phyloP scores from a whole-genome alignment of 106 monocot species.

The Hemerocallis citrina region DNA sequence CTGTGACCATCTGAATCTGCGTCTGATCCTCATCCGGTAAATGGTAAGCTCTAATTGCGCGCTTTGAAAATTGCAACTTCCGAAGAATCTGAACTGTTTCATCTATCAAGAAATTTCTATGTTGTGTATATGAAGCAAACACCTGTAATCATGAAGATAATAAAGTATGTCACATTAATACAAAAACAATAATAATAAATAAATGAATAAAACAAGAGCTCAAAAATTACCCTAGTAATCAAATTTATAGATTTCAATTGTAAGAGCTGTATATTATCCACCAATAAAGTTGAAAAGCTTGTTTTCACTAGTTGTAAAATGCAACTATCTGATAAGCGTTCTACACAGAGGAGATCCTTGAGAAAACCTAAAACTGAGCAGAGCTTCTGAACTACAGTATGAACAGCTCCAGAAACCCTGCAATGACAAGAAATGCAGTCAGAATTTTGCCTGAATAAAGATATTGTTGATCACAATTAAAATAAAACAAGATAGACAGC shows the following conservation, averaged over 20 bases:
- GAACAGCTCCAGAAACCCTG: conserved; percentile 65
- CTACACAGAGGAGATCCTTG: conserved; percentile 68
- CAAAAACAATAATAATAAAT: not conserved
- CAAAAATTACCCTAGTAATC: conserved; percentile 60
- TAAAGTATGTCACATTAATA: not conserved
- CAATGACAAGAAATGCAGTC: conserved; percentile 14
- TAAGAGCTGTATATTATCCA: conserved; percentile 87
- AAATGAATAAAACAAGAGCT: not conserved
- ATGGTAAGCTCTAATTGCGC: conserved; percentile 74
- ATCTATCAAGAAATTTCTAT: conserved; percentile 79
- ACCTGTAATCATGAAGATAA: conserved; percentile 39
- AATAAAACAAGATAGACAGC: conserved; percentile 10
- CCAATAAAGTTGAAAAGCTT: conserved; percentile 86
- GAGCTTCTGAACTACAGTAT: conserved; percentile 73
- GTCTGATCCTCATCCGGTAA: conserved; percentile 92
- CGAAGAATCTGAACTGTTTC: conserved; percentile 83
- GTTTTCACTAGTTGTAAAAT: conserved; percentile 84
- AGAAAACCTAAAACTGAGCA: conserved; percentile 78
- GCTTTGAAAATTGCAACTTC: conserved; percentile 85
- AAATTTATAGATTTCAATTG: conserved; percentile 86
- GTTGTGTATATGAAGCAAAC: conserved; percentile 75
- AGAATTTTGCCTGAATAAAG: conserved; percentile 1
- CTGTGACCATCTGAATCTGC: conserved; percentile 99
- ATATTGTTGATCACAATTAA: not conserved
- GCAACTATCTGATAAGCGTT: conserved; percentile 83